Evolutionary conservation across 2,329 filamentous ascomycete genomes (phyloP), one percentile per base, ranked within the genome.

Genomic region (Talaromyces amestolkiae): DNA sequence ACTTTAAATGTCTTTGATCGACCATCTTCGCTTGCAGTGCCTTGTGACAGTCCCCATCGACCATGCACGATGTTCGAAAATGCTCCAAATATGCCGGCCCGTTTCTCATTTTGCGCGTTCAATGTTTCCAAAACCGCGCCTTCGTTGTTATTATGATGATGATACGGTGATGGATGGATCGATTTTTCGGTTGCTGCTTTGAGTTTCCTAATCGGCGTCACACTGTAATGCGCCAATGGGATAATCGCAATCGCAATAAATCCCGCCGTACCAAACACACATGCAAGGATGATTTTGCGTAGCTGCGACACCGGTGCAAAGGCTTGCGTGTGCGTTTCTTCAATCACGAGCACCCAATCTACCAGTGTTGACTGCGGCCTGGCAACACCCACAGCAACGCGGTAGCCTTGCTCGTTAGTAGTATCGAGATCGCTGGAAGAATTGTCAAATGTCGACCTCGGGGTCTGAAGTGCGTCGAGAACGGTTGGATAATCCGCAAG

Each of bases 271-370:
- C 90, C 91, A 74, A 97, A 96, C 0, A 96, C 90, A 67, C 92
- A 96, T 5, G 87, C 91, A 2, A 97, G 78, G 1, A 97, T 85
- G 60, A 97, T 91, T 58, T 89, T 88, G 22, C 91, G 87, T n/a
- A 97, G 82, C 22, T 87, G 88, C 33, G 82, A 78, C 65, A 97
- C 93, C 0, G 93, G 91, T 8, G 83, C 82, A 79, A 90, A 93
- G 0, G 93, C 91, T 77, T 97, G 93, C 24, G 76, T 75, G 68
- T 87, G 87, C 2, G 87, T 82, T 75, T 95, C 89, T 74, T 97
- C 93, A 0, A 97, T 86, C 2, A 96, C 72, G 3, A 97, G 80
- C 5, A 91, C 87, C 93, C 93, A 97, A 72, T 94, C 87, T 8
- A 91, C 91, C 61, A 96, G 78, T 0, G 79, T 74, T 5, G 84